Evolutionary conservation across 176 grass and related monocot species (phyloP), one percentile per base, ranked within the genome.

Genomic region (Puya raimondii): DNA sequence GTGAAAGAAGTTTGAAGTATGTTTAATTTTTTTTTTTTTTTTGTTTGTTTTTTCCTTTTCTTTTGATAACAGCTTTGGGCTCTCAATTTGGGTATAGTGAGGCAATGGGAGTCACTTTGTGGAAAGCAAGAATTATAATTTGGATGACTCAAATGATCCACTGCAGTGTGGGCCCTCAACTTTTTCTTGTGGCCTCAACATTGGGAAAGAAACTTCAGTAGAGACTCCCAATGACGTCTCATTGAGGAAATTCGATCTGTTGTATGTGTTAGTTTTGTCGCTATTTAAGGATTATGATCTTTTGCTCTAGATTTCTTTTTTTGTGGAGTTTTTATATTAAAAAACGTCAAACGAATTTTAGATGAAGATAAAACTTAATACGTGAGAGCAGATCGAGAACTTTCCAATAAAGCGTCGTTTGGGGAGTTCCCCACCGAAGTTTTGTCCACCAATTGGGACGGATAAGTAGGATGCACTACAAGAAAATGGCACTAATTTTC

Each of bases 61-160:
- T 56, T n/a, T n/a, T 13, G 11, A 14, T 0, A 56, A 56, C 4
- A 66, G 12, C 27, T n/a, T 42, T 13, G 25, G 64, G 22, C 27
- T 66, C 25, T 66, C 27, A 66, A 66, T 66, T 47, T 2, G 12
- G 27, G 23, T 16, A 16, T 12, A 72, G 68, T 77, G 18, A 72
- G 11, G 74, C 50, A 67, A 66, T 33, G 21, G 42, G 23, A 47
- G 72, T 52, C 21, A 68, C 53, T 74, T 74, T 70, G 8, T 63
- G 14, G 9, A 66, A 65, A 68, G 14, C 1, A 57, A 57, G 64
- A 47, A 15, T 50, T 23, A 27, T 58, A 33, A 59, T 57, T 66
- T n/a, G 57, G 33, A 42, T 56, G 66, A 6, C 15, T 81, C 66
- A 53, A 33, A 54, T 15, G 25, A 47, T 48, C 80, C 73, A 64